Conservation (phyloP, 257 asterid species). For the Thymus quinquecostatus region DNA sequence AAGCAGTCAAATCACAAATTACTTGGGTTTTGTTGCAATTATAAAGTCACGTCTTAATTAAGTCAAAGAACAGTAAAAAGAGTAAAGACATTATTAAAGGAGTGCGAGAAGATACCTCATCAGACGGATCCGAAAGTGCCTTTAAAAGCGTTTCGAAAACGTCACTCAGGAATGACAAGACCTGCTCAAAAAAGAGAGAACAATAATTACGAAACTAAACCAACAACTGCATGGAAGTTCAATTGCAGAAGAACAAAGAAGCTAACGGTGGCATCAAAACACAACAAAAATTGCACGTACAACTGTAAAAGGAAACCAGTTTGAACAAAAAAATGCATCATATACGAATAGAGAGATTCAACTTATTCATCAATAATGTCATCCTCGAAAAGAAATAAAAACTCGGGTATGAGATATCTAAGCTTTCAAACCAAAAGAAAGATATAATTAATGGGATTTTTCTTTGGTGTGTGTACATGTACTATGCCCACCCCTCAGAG, state of each 20-base stretch:
- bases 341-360: neutral
- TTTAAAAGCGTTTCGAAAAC: conserved; percentile 83
- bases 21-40: conserved; percentile 4
- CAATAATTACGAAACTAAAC: conserved; percentile 20
- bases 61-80: conserved; percentile 14
- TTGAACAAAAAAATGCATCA: conserved; percentile 1
- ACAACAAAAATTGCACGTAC: neutral
- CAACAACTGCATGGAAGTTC: conserved; percentile 2
- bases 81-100: conserved; percentile 23
- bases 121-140: conserved; percentile 97
- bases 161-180: conserved; percentile 74
- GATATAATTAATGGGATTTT: too few relatives aligned
- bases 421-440: conserved; percentile 15
- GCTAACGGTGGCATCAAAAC: conserved; percentile 15
- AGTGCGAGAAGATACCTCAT: conserved; percentile 71
- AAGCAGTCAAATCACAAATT: conserved; percentile 7
- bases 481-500: too few relatives aligned
- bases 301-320: conserved; percentile 11
- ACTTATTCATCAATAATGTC: neutral
- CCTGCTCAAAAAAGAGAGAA: conserved; percentile 55
- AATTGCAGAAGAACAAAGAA: conserved; percentile 13
- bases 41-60: conserved; percentile 1
- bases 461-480: too few relatives aligned
- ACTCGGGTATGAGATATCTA: conserved; percentile 1
- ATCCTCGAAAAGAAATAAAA: neutral